A percentile compares a stretch with the other conserved stretches of the same genome.
phyloP scores from a whole-genome alignment of 2,329 filamentous ascomycete species.

The Colletotrichum plurivorum region DNA sequence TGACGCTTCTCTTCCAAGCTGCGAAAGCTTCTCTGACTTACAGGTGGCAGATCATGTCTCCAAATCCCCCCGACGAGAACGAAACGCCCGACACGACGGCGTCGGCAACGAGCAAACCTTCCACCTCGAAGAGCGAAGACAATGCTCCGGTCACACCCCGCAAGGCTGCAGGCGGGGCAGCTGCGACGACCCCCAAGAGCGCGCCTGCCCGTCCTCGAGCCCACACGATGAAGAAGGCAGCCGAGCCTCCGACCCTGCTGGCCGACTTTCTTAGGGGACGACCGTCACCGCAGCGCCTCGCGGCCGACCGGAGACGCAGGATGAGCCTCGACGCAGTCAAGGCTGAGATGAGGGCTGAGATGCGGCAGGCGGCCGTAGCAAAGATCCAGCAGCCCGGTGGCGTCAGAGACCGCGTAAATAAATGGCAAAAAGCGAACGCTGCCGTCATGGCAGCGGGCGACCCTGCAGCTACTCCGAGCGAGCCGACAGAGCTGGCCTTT shows the following conservation, averaged over 20 bases:
- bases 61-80: slow-evolving; percentile 39
- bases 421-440: slow-evolving; percentile 87
- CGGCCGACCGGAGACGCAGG: slow-evolving; percentile 67
- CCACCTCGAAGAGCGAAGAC: slow-evolving; percentile 24
- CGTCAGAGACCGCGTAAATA: slow-evolving; percentile 84
- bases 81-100: slow-evolving; percentile 29
- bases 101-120: slow-evolving; percentile 19
- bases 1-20: slow-evolving; percentile 6
- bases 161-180: slow-evolving; percentile 16
- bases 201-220: slow-evolving; percentile 57
- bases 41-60: slow-evolving; percentile 39
- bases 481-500: slow-evolving; percentile 74
- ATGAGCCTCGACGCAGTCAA: slow-evolving; percentile 68
- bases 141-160: slow-evolving; percentile 33
- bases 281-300: slow-evolving; percentile 68
- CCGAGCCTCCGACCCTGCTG: slow-evolving; percentile 64
- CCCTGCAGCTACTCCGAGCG: slow-evolving; percentile 66
- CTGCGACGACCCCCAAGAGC: slow-evolving; percentile 55
- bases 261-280: slow-evolving; percentile 71
- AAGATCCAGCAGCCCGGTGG: slow-evolving; percentile 74
- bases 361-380: slow-evolving; percentile 71
- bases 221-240: slow-evolving; percentile 55
- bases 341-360: slow-evolving; percentile 64
- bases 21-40: slow-evolving; percentile 30
- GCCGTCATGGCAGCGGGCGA: slow-evolving; percentile 70